These are phyloP conservation scores for Naganishia sp. DNA, from an alignment of 1,284 basidiomycete genomes.

Conservation along the genomic window DNA sequence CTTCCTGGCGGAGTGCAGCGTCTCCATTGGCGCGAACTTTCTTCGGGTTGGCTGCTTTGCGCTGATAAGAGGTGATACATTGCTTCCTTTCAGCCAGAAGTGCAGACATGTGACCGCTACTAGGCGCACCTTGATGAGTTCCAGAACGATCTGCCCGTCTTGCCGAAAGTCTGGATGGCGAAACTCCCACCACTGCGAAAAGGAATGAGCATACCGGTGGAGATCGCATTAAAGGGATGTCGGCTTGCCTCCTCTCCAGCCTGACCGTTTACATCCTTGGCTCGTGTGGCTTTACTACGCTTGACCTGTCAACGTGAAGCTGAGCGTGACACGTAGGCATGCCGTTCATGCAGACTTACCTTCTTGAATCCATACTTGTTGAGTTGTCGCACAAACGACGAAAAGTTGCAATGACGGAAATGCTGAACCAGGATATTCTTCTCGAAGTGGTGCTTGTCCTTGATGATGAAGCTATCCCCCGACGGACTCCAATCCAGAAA, in stretches of 20 bases:
- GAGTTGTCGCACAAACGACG: constrained; percentile 86
- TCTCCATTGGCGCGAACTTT: constrained; percentile 34
- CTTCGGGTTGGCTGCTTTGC: constrained; percentile 69
- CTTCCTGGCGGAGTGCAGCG: constrained; percentile 22
- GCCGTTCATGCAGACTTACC: constrained; percentile 33
- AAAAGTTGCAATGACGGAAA: constrained; percentile 98
- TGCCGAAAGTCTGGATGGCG: constrained; percentile 91
- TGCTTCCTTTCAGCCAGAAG: neutral
- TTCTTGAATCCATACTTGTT: constrained; percentile 91
- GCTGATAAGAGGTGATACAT: constrained; percentile 43
- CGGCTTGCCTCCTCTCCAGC: constrained; percentile 16
- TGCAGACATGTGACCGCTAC: neutral
- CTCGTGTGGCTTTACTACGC: constrained; percentile 65
- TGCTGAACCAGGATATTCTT: constrained; percentile 84
- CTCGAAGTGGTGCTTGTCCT: constrained; percentile 98
- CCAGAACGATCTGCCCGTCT: constrained; percentile 77
- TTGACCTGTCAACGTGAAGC: constrained; percentile 1
- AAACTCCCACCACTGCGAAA: constrained; percentile 83
- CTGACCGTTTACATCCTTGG: constrained; percentile 35
- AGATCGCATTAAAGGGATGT: constrained; percentile 10
- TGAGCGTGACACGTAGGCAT: neutral
- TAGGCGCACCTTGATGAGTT: constrained; percentile 72
- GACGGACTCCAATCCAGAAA: constrained; percentile 75
- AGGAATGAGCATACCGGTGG: neutral
- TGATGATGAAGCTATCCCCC: constrained; percentile 91